phyloP scores from a whole-genome alignment of 345 rosid genomes.

The Geranium brycei region DNA sequence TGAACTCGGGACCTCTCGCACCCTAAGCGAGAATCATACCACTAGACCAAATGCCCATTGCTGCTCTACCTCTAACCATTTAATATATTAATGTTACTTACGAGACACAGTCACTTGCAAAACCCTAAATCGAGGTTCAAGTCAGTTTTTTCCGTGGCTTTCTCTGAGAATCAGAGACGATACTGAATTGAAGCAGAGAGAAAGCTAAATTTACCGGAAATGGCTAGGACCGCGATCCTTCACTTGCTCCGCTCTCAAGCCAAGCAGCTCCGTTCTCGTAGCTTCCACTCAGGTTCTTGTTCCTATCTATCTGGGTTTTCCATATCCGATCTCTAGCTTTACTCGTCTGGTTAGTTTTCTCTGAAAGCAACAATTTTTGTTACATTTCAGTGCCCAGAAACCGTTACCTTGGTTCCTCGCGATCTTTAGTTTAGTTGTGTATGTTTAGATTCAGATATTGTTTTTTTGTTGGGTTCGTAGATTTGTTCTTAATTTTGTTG shows the following conservation, averaged over 20 bases:
- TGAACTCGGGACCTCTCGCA: conserved; percentile 81
- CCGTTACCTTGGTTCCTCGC: too few species aligned
- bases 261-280: conserved; percentile 27
- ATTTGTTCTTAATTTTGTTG: too few species aligned
- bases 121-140: background rate
- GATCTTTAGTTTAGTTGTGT: too few species aligned
- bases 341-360: background rate
- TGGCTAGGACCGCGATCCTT: conserved; percentile 56
- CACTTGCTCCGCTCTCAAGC: conserved; percentile 45
- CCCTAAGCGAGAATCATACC: conserved; percentile 92
- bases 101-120: background rate
- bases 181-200: background rate
- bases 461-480: too few species aligned
- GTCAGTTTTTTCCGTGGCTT: background rate
- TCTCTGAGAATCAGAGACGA: background rate
- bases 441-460: background rate
- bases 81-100: too few species aligned
- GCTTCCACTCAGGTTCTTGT: conserved; percentile 35
- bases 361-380: background rate
- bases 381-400: too few species aligned
- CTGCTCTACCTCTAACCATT: too few species aligned
- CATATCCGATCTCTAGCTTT: background rate
- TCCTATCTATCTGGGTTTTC: background rate
- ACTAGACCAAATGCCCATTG: conserved; percentile 71
- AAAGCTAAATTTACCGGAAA: conserved; percentile 6